These are phyloP conservation scores for Starmerella ratchasimensis DNA, from an alignment of 805 yeast species.

Conservation along the genomic window DNA sequence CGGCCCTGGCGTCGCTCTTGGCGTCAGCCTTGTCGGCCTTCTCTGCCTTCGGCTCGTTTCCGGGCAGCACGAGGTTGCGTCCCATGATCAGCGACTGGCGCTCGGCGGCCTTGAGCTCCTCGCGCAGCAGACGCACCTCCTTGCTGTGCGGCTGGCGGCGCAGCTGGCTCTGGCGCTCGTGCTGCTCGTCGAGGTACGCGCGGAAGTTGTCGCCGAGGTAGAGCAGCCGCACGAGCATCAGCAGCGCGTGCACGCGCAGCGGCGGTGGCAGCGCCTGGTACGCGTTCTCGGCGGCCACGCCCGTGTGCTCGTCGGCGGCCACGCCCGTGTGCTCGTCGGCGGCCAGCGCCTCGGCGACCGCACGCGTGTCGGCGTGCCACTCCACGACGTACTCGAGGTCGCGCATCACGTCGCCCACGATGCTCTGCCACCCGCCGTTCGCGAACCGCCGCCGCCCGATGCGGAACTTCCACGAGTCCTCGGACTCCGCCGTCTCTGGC, in stretches of 20 bases:
- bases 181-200: slow-evolving; percentile 48
- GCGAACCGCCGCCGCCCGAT: slow-evolving; percentile 58
- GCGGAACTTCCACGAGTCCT: slow-evolving; percentile 57
- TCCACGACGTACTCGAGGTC: slow-evolving; percentile 44
- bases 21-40: slow-evolving; percentile 1
- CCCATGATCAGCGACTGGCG: not conserved
- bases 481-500: slow-evolving; percentile 2
- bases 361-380: slow-evolving; percentile 37
- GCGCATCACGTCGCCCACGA: slow-evolving; percentile 58
- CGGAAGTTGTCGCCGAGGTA: slow-evolving; percentile 47
- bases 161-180: slow-evolving; percentile 47
- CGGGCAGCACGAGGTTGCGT: slow-evolving; percentile 1
- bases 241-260: slow-evolving; percentile 43
- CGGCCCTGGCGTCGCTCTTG: not conserved
- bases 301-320: slow-evolving; percentile 37
- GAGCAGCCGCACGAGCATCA: slow-evolving; percentile 50
- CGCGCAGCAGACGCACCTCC: slow-evolving; percentile 40
- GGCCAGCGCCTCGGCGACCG: slow-evolving; percentile 44
- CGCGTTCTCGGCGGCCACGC: slow-evolving; percentile 36
- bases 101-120: slow-evolving; percentile 29
- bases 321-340: slow-evolving; percentile 28
- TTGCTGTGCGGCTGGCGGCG: slow-evolving; percentile 54
- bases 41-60: not conserved
- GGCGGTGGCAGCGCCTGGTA: slow-evolving; percentile 44
- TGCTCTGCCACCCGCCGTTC: slow-evolving; percentile 77